These are phyloP conservation scores for Acanthamoeba castellanii DNA, from an alignment of 208 protist genomes.

Conservation along the genomic window DNA sequence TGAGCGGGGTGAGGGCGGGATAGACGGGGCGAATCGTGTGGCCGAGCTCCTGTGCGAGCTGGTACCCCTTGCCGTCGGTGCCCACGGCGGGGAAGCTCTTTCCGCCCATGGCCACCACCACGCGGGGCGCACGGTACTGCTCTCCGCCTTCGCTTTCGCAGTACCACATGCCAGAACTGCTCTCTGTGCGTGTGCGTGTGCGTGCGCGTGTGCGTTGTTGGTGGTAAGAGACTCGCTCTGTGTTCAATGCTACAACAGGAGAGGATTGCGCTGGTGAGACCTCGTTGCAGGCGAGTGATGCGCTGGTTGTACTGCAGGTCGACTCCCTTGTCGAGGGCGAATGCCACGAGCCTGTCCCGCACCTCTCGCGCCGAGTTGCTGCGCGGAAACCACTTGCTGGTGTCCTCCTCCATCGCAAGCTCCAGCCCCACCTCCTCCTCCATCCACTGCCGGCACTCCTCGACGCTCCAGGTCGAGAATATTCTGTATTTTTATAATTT, in stretches of 20 bases:
- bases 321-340: background rate
- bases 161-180: background rate
- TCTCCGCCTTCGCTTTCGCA: background rate
- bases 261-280: background rate
- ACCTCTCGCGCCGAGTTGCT: constrained; percentile 77
- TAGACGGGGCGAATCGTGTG: constrained; percentile 52
- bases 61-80: constrained; percentile 70
- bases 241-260: background rate
- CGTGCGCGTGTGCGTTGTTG: no score
- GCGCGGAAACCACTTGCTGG: constrained; percentile 73
- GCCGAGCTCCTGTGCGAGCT: constrained; percentile 65
- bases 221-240: background rate
- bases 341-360: background rate
- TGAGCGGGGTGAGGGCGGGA: constrained; percentile 73
- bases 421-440: constrained; percentile 65
- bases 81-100: constrained; percentile 76
- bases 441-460: constrained; percentile 65
- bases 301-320: constrained; percentile 10
- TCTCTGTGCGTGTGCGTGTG: background rate
- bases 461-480: constrained; percentile 68
- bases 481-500: background rate
- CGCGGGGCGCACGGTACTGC: background rate
- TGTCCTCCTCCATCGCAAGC: constrained; percentile 66
- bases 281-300: background rate
- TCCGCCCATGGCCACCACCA: constrained; percentile 66